Evolutionary conservation across 352 stramenopile species (phyloP), one percentile per base, ranked within the genome.

Genomic region (Labyrinthula sp.): DNA sequence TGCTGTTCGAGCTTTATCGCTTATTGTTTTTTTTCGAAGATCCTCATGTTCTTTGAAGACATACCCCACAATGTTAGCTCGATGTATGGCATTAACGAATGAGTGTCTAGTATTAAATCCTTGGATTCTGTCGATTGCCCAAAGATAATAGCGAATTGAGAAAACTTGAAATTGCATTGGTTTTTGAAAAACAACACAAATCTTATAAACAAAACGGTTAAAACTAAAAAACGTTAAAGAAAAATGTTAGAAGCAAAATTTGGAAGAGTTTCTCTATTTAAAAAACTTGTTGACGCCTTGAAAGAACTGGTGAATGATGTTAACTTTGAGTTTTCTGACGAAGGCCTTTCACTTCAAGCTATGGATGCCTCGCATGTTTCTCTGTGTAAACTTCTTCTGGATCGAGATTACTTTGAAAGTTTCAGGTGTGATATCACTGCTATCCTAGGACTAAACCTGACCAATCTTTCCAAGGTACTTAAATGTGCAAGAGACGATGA

Each of bases 291-390:
- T 45, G 89, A 98, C 59, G 77, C 88, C 35, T 92, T 99, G 67
- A 95, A 95, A 61, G 90, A 99, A 61, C 71, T 98, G 30, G 92
- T 98, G 56, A 84, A 71, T 12, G 90, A 99, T 64, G 88, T 82
- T 57, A 97, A 97, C 68, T 75, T 94, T 39, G 82, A 93, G 59
- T 91, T 78, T 66, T 88, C 77, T 56, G 80, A 83, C 59, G 81
- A 68, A 30, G 81, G 80, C 15, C 71, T 57, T 20, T 23, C 59
- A 55, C 30, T 43, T 14, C 69, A 95, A 70, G 93, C 86, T 25
- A 99, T 99, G 90, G 90, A 99, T 65, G 87, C 79, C 37, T 94
- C 83, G 21, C 90, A 99, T 65, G 90, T 99, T 28, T 93, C 86
- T 47, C 72, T 99, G 9, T 87, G 93, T 31, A 82, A 82, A 36